Conservation (phyloP, 768 basidiomycete genomes). For the Suillus subalutaceus region DNA sequence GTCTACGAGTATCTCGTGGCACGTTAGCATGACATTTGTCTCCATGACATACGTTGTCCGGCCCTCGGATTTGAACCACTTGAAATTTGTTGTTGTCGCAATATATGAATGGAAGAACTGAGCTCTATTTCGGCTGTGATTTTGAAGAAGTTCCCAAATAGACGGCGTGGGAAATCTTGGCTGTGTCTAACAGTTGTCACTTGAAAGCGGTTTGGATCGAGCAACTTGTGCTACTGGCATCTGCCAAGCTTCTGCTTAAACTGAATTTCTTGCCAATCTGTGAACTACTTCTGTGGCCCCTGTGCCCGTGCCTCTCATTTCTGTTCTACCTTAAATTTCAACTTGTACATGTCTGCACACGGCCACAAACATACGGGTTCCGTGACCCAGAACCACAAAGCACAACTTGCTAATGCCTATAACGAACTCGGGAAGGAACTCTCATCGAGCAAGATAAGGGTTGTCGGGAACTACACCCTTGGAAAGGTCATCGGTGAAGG, state of each 20-base stretch:
- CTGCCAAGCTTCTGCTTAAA: conserved; percentile 1
- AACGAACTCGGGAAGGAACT: conserved; percentile 97
- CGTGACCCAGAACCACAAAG: conserved; percentile 76
- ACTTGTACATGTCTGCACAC: conserved; percentile 48
- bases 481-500: conserved; percentile 96
- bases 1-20: conserved; percentile 32
- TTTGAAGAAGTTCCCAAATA: not conserved
- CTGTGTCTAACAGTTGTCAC: conserved; percentile 1
- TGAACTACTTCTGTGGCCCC: conserved; percentile 30
- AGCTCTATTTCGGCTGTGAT: not conserved
- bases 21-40: conserved; percentile 24
- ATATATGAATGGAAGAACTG: conserved; percentile 28
- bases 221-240: not conserved
- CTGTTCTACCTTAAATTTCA: conserved; percentile 26
- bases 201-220: conserved; percentile 1
- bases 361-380: conserved; percentile 66
- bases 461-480: conserved; percentile 93
- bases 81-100: conserved; percentile 29
- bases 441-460: conserved; percentile 85
- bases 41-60: conserved; percentile 28
- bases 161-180: conserved; percentile 3
- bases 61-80: conserved; percentile 24
- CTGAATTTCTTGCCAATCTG: conserved; percentile 20
- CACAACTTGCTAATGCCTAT: conserved; percentile 92
- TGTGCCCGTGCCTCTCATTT: conserved; percentile 41